phyloP scores from a whole-genome alignment of 2,329 filamentous ascomycete genomes.

The Grosmannia penicillata region DNA sequence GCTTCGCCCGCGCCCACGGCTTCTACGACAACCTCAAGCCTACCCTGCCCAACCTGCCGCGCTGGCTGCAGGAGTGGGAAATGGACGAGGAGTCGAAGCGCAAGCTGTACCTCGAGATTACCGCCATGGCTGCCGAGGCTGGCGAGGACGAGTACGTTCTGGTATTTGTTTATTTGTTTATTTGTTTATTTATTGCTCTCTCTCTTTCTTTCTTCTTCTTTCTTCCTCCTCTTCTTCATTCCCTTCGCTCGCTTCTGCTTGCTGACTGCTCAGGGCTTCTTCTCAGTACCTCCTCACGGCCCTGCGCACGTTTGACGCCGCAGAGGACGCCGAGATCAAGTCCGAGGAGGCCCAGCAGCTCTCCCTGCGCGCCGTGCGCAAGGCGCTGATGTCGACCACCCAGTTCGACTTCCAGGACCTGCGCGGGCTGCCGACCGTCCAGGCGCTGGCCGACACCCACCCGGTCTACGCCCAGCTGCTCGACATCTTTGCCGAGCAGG shows the following conservation, averaged over 20 bases:
- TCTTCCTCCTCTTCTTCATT: background rate
- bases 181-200: background rate
- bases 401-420: slow-evolving; percentile 68
- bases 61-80: slow-evolving; percentile 74
- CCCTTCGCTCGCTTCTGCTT: background rate
- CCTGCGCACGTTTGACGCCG: slow-evolving; percentile 42
- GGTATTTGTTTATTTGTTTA: background rate
- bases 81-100: slow-evolving; percentile 69
- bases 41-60: slow-evolving; percentile 68
- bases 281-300: slow-evolving; percentile 55
- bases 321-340: slow-evolving; percentile 37
- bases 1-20: slow-evolving; percentile 59
- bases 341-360: slow-evolving; percentile 46
- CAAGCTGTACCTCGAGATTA: slow-evolving; percentile 70
- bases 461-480: slow-evolving; percentile 80
- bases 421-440: slow-evolving; percentile 66
- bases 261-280: slow-evolving; percentile 31
- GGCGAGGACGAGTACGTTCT: slow-evolving; percentile 58
- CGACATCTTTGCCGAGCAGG: slow-evolving; percentile 88
- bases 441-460: slow-evolving; percentile 75
- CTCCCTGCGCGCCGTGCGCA: slow-evolving; percentile 40
- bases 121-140: slow-evolving; percentile 64
- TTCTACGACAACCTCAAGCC: slow-evolving; percentile 74
- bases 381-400: slow-evolving; percentile 35
- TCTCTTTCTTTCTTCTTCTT: slow-evolving; percentile 1